Evolutionary conservation across 306 rosid species (phyloP), one percentile per base, ranked within the genome.

Genomic region (Glycine latifolia): DNA sequence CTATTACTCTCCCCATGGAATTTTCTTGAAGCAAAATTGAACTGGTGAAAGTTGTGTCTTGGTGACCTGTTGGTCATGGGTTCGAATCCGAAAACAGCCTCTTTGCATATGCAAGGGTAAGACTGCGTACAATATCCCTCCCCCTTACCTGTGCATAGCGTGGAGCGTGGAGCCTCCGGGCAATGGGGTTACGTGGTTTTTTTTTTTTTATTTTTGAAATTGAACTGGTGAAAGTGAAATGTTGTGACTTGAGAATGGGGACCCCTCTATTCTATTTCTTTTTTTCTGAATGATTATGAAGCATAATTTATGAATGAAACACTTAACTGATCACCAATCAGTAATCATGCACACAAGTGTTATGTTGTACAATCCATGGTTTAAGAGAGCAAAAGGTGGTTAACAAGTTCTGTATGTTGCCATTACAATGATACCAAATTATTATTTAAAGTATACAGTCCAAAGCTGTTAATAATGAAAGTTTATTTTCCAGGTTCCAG

Each of bases 401-500:
- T 26, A 26, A 26, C 31, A 26, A 26, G 31, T 26, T 26, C 31
- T 0, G 31, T 26, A 26, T 26, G 31, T 26, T 26, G 31, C 31
- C 31, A 26, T 26, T 26, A 26, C 31, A 26, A 26, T 26, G 31
- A 26, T 26, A 39, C 75, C 3, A 8, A 50, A 49, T 33, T 39
- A 62, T 55, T 31, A 61, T 78, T 83, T 68, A 12, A 43, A 43
- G 47, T 55, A 74, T 75, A 72, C 65, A 33, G 69, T 75, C 55
- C 9, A 58, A 78, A 84, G 69, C 50, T 56, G 53, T 70, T 79
- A 63, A 75, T 52, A 2, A 46, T 87, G 47, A 9, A 79, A 70
- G 44, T 79, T 76, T 81, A 26, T 76, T 16, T 17, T 87, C 78
- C 83, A 96, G 99, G 99, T 93, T 87, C 99, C 99, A 20, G 99